Evolutionary conservation across 164 flowering plant species (phyloP), one percentile per base, ranked within the genome.

Genomic region (Piper betle): DNA sequence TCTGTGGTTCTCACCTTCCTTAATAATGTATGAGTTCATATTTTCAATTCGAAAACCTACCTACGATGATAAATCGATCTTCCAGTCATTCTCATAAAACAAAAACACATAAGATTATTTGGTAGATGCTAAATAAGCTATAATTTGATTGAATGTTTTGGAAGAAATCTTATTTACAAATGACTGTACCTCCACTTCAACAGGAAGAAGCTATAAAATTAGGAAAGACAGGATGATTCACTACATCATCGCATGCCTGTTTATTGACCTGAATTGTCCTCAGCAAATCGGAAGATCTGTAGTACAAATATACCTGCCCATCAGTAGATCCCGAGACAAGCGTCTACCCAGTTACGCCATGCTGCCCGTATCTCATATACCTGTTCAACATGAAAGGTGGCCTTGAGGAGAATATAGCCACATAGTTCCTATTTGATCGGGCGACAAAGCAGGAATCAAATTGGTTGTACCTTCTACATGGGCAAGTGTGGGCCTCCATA

Each of bases 401-500:
- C 38, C 11, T 80, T 19, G 87, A 69, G 12, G 95, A 88, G 74
- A 91, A 88, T 18, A 88, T 82, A 2, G 96, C 97, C 43, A 86
- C 81, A 66, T 94, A 91, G 64, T 88, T 86, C 39, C 91, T 97
- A 75, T 88, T 81, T 50, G 99, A 90, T 65, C 90, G 97, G 19
- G 95, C 95, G 39, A 91, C 79, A 59, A 94, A 94, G 67, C 57
- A 69, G 1, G 87, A 90, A 55, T 86, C 91, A 48, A 61, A 72
- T 41, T 96, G 95, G 72, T 94, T 95, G 68, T 68, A 69, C 62
- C 85, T 75, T 17, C 91, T 59, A 64, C 81, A 77, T 10, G 97
- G 83, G 69, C 97, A 90, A 18, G 97, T 84, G 65, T 81, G 88
- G 52, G 97, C 95, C 74, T 93, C 97, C 50, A 71, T 93, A 88